phyloP scores from a whole-genome alignment of 148 eudicot species.

The Rhododendron griersonianum region DNA sequence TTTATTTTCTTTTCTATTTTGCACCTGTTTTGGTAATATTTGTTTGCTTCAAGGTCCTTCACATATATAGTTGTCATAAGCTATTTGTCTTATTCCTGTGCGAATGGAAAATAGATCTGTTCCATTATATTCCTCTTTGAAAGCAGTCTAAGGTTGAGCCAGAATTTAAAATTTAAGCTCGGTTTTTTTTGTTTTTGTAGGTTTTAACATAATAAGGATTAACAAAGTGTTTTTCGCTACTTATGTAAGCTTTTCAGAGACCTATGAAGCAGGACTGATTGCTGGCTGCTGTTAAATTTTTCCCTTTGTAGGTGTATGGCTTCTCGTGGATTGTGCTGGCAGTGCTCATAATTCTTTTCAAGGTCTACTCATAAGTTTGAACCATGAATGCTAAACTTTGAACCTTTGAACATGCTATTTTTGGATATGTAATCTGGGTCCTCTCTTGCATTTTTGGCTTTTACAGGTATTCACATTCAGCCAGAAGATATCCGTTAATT shows the following conservation, averaged over 20 bases:
- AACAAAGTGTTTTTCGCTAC: background rate
- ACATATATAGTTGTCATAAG: background rate
- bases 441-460: background rate
- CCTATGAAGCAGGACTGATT: conserved; percentile 8
- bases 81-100: background rate
- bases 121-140: background rate
- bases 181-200: background rate
- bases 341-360: conserved; percentile 73
- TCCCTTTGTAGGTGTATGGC: conserved; percentile 65
- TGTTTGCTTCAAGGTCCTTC: background rate
- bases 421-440: conserved; percentile 6
- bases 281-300: background rate
- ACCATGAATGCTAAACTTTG: conserved; percentile 6
- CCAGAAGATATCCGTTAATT: conserved; percentile 94
- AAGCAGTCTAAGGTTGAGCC: background rate
- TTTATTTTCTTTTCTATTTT: background rate
- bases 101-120: background rate
- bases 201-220: background rate
- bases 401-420: background rate
- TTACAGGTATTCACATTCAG: conserved; percentile 95
- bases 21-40: background rate
- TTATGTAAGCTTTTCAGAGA: background rate
- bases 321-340: conserved; percentile 84
- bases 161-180: background rate
- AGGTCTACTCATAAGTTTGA: conserved; percentile 41